Conservation (phyloP, 495 filamentous ascomycete species). For the Bacidia rubella region DNA sequence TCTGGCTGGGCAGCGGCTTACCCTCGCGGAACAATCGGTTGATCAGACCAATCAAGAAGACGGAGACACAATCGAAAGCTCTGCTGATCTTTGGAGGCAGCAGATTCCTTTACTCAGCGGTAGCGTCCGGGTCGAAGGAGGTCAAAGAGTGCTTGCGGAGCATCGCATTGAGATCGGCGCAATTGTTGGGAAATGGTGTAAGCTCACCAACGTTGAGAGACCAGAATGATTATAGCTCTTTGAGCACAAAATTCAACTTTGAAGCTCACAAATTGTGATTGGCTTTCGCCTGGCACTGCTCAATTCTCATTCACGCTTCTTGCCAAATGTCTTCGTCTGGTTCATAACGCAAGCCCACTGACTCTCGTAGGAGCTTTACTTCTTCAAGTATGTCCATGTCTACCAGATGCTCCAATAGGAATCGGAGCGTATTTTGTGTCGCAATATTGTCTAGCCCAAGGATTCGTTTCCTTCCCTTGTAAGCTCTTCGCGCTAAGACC, state of each 20-base stretch:
- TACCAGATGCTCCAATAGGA: not conserved
- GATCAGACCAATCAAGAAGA: constrained; percentile 21
- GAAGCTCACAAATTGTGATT: too few species aligned
- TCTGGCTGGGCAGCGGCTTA: constrained; percentile 21
- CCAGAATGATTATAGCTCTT: too few species aligned
- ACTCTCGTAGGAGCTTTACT: not conserved
- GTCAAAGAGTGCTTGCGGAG: constrained; percentile 49
- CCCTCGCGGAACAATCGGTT: constrained; percentile 28
- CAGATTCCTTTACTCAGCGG: constrained; percentile 51
- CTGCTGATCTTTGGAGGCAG: constrained; percentile 35
- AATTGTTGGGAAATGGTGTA: constrained; percentile 62
- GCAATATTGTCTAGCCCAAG: constrained; percentile 9
- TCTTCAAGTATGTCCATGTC: constrained; percentile 6
- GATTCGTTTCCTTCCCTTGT: constrained; percentile 18
- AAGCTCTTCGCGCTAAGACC: constrained; percentile 10
- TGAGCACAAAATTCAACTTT: too few species aligned
- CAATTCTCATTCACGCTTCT: too few species aligned
- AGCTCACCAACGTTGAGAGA: not conserved
- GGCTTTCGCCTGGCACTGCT: too few species aligned
- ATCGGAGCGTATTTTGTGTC: not conserved
- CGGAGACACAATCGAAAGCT: constrained; percentile 13
- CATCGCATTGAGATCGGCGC: constrained; percentile 49
- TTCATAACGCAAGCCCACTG: not conserved
- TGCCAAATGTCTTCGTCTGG: not conserved
- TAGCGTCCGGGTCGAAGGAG: constrained; percentile 36